A percentile compares a stretch with the other conserved stretches of the same genome.
Conservation (phyloP, 176 grass and related monocot genomes). For the Bonia amplexicaulis region DNA sequence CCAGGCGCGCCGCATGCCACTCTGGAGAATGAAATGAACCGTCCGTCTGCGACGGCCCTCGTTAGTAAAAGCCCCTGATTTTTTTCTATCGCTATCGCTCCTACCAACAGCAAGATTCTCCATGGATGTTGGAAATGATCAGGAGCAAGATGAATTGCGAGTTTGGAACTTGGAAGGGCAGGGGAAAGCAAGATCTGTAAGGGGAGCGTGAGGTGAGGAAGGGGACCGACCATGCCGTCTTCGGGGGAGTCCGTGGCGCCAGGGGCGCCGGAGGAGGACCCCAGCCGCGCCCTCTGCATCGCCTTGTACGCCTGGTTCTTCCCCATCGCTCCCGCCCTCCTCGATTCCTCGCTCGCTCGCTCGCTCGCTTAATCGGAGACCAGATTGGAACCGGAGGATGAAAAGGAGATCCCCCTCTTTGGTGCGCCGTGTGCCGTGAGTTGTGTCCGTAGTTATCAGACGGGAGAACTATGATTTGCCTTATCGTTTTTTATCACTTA, state of each 20-base stretch:
- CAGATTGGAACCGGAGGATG: conserved; percentile 28
- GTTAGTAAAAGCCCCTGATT: conserved; percentile 67
- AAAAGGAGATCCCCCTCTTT: conserved; percentile 12
- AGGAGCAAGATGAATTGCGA: not conserved
- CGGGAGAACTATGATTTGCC: too few relatives aligned
- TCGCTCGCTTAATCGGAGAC: not conserved
- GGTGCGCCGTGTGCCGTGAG: conserved; percentile 14
- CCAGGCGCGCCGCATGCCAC: conserved; percentile 99
- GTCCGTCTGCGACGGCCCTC: conserved; percentile 90
- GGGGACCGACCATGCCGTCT: conserved; percentile 99
- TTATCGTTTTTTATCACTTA: too few relatives aligned
- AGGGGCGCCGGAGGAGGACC: conserved; percentile 67
- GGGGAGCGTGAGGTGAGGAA: conserved; percentile 42
- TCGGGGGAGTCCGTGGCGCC: conserved; percentile 58
- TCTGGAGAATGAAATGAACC: conserved; percentile 99
- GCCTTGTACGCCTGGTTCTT: conserved; percentile 99
- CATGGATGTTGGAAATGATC: not conserved
- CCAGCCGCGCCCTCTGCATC: conserved; percentile 90
- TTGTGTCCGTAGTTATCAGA: too few relatives aligned
- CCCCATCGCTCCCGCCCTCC: conserved; percentile 44
- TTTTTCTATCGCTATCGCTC: not conserved
- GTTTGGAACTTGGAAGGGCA: not conserved
- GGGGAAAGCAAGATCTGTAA: conserved; percentile 20
- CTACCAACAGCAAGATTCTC: not conserved
- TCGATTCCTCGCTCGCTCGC: not conserved